Conservation (phyloP, 139 green algal species). For the Haematococcus sp. region DNA sequence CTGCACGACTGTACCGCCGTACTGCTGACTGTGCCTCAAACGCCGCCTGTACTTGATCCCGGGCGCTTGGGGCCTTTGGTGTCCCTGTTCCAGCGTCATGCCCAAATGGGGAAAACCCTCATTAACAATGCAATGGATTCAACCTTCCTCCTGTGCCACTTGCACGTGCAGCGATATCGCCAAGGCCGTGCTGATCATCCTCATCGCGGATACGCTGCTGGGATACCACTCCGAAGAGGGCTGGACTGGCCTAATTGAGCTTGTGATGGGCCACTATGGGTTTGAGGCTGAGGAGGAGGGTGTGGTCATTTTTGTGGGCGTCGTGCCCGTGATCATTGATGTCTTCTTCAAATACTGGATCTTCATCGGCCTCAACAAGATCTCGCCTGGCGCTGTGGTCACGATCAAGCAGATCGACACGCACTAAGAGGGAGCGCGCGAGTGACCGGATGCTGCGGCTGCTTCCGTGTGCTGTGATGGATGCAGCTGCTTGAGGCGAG, state of each 20-base stretch:
- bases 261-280: slow-evolving; percentile 79
- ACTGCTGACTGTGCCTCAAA: too few relatives aligned
- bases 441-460: too few relatives aligned
- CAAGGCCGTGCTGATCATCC: slow-evolving; percentile 93
- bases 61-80: too few relatives aligned
- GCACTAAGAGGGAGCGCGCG: not conserved
- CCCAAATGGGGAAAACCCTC: too few relatives aligned
- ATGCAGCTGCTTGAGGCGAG: too few relatives aligned
- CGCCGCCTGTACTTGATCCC: too few relatives aligned
- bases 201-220: slow-evolving; percentile 80
- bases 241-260: slow-evolving; percentile 77
- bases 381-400: slow-evolving; percentile 76
- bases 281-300: slow-evolving; percentile 64
- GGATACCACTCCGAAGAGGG: slow-evolving; percentile 94
- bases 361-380: slow-evolving; percentile 82
- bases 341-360: slow-evolving; percentile 93
- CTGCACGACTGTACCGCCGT: too few relatives aligned
- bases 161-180: slow-evolving; percentile 60
- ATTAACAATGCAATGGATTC: too few relatives aligned
- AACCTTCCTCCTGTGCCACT: too few relatives aligned
- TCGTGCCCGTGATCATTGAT: slow-evolving; percentile 83
- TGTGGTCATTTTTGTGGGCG: slow-evolving; percentile 63
- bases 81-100: too few relatives aligned
- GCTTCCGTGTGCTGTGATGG: too few relatives aligned
- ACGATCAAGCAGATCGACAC: slow-evolving; percentile 63